Evolutionary conservation across 208 protist species (phyloP).

Genomic region (Leishmania major): DNA sequence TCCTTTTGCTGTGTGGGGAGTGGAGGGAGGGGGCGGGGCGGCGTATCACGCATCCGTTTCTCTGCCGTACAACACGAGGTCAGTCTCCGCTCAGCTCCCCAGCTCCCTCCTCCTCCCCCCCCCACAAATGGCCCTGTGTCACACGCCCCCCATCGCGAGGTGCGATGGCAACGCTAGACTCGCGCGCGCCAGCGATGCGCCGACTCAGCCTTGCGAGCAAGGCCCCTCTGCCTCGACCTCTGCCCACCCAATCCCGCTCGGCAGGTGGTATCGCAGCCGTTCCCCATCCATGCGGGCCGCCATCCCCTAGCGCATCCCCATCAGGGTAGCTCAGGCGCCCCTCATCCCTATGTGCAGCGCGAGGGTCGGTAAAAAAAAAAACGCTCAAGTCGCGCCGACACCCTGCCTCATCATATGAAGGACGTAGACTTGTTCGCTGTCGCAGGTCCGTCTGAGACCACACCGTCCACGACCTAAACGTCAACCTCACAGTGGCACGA

Average conservation of each 20-base stretch:
- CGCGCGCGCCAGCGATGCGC: not conserved
- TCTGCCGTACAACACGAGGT: not conserved
- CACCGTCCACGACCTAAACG: not conserved
- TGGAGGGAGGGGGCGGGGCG: not conserved
- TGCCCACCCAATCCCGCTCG: not conserved
- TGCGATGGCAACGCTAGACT: not conserved
- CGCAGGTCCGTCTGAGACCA: not conserved
- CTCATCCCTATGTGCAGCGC: not conserved
- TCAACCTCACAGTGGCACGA: too few relatives aligned
- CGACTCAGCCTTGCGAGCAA: not conserved
- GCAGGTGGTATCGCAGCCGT: not conserved
- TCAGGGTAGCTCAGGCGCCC: not conserved
- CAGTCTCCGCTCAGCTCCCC: not conserved
- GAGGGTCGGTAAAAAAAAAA: not conserved
- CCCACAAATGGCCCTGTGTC: not conserved
- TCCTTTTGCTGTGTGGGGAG: not conserved
- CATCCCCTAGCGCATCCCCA: not conserved
- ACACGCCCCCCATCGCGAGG: not conserved
- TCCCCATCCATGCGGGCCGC: not conserved
- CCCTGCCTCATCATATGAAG: not conserved
- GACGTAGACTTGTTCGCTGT: not conserved
- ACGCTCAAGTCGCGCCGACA: not conserved
- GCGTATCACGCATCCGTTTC: not conserved
- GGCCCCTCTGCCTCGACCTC: not conserved
- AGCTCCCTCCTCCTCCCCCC: not conserved